phyloP scores from a whole-genome alignment of 768 basidiomycete species.

The Naganishia onofrii region DNA sequence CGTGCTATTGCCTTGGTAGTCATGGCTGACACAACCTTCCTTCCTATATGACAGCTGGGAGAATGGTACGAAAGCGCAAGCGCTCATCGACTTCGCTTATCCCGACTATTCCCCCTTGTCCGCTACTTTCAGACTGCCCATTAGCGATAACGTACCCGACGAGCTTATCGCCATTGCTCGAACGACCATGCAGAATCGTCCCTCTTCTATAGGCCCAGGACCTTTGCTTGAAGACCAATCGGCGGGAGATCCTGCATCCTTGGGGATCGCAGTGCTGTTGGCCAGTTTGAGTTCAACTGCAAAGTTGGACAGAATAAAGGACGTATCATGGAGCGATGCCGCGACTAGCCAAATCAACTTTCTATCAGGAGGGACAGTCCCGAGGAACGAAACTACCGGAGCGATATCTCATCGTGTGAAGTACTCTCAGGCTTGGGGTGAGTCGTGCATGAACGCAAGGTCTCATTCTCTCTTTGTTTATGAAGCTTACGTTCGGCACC shows the following conservation, averaged over 20 bases:
- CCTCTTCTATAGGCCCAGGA: conserved; percentile 26
- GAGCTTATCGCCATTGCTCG: conserved; percentile 42
- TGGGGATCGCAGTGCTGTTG: conserved; percentile 44
- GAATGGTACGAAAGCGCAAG: conserved; percentile 42
- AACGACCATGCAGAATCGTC: conserved; percentile 44
- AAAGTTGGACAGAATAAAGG: conserved; percentile 33
- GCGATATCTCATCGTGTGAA: conserved; percentile 55
- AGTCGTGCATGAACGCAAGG: not conserved
- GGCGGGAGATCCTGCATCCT: conserved; percentile 49
- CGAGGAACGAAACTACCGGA: conserved; percentile 41
- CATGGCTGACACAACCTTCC: not conserved
- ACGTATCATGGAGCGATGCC: conserved; percentile 44
- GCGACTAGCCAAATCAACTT: conserved; percentile 43
- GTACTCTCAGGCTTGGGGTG: conserved; percentile 49
- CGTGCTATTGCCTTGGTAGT: not conserved
- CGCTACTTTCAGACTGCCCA: conserved; percentile 18
- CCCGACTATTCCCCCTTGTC: conserved; percentile 41
- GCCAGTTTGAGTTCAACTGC: conserved; percentile 34
- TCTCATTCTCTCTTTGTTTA: not conserved
- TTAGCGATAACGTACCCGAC: conserved; percentile 15
- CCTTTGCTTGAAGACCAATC: conserved; percentile 43
- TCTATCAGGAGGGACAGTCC: conserved; percentile 39
- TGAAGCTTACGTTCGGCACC: not conserved
- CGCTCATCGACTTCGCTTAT: conserved; percentile 47
- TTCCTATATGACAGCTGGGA: conserved; percentile 17